phyloP scores from a whole-genome alignment of 2,329 filamentous ascomycete species.

The Cytospora piceae region DNA sequence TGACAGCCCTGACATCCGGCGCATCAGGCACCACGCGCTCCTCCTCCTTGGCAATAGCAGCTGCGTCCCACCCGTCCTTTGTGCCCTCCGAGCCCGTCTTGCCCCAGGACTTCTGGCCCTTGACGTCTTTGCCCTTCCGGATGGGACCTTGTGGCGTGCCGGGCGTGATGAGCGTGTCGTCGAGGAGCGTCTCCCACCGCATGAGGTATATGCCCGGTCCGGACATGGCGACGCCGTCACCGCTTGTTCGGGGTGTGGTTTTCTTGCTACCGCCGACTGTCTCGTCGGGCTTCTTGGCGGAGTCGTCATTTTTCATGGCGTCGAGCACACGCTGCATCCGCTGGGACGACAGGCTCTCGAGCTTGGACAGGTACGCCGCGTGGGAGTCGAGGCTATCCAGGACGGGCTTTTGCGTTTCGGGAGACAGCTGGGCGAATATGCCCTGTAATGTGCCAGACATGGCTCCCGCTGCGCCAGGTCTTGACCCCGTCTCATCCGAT shows the following conservation, averaged over 20 bases:
- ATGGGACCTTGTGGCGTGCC: constrained; percentile 54
- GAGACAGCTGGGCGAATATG: constrained; percentile 52
- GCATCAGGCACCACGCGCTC: constrained; percentile 19
- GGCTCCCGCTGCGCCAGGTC: constrained; percentile 31
- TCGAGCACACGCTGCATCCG: constrained; percentile 39
- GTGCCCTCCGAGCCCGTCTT: constrained; percentile 44
- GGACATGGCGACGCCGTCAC: constrained; percentile 44
- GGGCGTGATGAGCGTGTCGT: constrained; percentile 71
- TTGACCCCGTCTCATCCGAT: not conserved
- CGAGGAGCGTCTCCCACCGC: constrained; percentile 72
- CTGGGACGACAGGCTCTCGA: constrained; percentile 56
- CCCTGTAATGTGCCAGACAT: constrained; percentile 46
- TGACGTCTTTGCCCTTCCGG: constrained; percentile 58
- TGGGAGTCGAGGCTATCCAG: constrained; percentile 61
- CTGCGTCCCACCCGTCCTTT: constrained; percentile 31
- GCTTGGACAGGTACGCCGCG: constrained; percentile 58
- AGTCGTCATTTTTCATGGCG: not conserved
- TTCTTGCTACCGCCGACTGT: constrained; percentile 1
- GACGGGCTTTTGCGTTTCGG: constrained; percentile 50
- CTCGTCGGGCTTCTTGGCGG: not conserved
- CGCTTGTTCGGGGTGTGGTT: constrained; percentile 1
- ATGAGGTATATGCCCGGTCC: constrained; percentile 75
- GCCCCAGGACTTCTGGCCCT: constrained; percentile 46
- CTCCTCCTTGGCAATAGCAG: constrained; percentile 24
- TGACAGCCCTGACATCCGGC: constrained; percentile 19